A percentile compares a stretch with the other conserved stretches of the same genome.
These are phyloP conservation scores for Candida ovalis DNA, from an alignment of 805 yeast species.

Conservation along the genomic window DNA sequence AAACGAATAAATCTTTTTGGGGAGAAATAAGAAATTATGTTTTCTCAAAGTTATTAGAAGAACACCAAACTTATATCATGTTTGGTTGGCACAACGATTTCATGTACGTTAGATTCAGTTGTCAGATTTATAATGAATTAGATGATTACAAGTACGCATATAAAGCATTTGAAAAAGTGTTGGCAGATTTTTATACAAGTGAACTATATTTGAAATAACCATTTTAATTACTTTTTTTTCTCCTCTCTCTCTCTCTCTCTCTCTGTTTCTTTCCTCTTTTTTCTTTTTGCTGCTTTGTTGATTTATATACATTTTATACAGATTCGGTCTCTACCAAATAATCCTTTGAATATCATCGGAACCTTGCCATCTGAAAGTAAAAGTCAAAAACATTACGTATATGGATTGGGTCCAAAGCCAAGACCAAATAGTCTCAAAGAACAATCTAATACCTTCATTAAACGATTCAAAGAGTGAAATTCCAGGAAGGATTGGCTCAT, in stretches of 20 bases:
- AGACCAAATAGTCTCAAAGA: slow-evolving; percentile 61
- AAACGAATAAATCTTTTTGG: slow-evolving; percentile 5
- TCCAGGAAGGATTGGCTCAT: slow-evolving; percentile 24
- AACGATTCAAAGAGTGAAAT: slow-evolving; percentile 5
- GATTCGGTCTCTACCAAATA: slow-evolving; percentile 73
- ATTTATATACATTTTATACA: slow-evolving; percentile 1
- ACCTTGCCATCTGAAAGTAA: slow-evolving; percentile 65
- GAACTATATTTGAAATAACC: slow-evolving; percentile 1
- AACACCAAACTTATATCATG: slow-evolving; percentile 48
- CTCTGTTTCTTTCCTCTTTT: background rate
- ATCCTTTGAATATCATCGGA: slow-evolving; percentile 70
- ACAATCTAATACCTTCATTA: slow-evolving; percentile 35
- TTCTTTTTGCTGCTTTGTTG: background rate
- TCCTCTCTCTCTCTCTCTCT: background rate
- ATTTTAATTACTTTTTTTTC: background rate
- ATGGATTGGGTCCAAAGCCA: slow-evolving; percentile 51
- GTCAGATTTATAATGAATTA: slow-evolving; percentile 56
- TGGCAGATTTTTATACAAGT: slow-evolving; percentile 23
- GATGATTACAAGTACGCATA: slow-evolving; percentile 50
- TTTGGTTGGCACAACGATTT: slow-evolving; percentile 37
- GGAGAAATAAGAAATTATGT: slow-evolving; percentile 12
- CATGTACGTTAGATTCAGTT: slow-evolving; percentile 50
- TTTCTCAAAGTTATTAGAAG: slow-evolving; percentile 20
- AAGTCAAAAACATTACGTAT: slow-evolving; percentile 50
- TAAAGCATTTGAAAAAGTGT: slow-evolving; percentile 32